Evolutionary conservation across 2,329 filamentous ascomycete species (phyloP).

Genomic region (Helminthosporium solani): DNA sequence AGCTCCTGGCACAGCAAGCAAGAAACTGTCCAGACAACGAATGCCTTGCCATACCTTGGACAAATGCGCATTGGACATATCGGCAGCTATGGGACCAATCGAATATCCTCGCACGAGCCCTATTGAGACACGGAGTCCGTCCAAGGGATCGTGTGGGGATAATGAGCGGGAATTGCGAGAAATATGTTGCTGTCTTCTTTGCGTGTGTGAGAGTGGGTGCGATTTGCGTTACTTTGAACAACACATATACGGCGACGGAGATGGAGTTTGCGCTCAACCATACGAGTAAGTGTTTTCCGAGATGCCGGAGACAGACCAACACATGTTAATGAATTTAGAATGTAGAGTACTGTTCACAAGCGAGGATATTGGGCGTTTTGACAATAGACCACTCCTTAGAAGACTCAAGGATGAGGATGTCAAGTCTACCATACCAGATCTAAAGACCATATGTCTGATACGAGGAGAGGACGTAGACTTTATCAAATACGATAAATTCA

Average conservation of each 20-base stretch:
- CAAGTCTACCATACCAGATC: conserved; percentile 22
- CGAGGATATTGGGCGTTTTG: conserved; percentile 64
- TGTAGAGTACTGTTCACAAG: conserved; percentile 75
- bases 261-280: conserved; percentile 70
- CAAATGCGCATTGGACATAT: conserved; percentile 70
- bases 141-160: conserved; percentile 71
- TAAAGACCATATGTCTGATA: conserved; percentile 35
- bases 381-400: conserved; percentile 61
- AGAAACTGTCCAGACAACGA: conserved; percentile 65
- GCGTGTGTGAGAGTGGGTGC: conserved; percentile 58
- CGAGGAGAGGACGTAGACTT: conserved; percentile 49
- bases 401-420: conserved; percentile 26
- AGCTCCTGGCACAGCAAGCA: conserved; percentile 71
- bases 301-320: not conserved
- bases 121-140: conserved; percentile 66
- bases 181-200: conserved; percentile 68
- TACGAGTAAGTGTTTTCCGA: conserved; percentile 54
- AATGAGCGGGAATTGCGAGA: conserved; percentile 65
- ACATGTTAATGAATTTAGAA: conserved; percentile 47
- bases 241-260: conserved; percentile 75
- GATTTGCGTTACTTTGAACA: conserved; percentile 73
- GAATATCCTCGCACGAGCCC: conserved; percentile 42
- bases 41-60: conserved; percentile 74
- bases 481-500: conserved; percentile 60
- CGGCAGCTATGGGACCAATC: conserved; percentile 43